Percentiles rank a stretch among this genome's conserved stretches.
These are phyloP conservation scores for Eucalyptus microcorys DNA, from an alignment of 345 rosid species.

Conservation along the genomic window DNA sequence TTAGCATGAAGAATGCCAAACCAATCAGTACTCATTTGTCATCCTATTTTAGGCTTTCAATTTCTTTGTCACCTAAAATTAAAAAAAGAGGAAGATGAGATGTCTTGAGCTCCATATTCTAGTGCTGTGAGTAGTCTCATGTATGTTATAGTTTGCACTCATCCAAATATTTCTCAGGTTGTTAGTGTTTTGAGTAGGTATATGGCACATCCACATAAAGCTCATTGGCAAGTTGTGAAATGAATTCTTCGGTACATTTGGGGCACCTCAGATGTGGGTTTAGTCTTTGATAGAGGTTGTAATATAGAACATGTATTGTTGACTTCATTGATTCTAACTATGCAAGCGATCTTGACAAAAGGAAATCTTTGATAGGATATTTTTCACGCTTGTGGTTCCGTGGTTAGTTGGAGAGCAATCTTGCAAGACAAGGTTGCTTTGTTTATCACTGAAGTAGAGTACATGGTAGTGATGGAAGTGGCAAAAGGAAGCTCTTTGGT, in stretches of 20 bases:
- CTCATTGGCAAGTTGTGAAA: accelerated
- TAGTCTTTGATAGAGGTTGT: background rate
- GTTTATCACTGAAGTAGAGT: background rate
- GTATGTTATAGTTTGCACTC: background rate
- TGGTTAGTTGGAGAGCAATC: background rate
- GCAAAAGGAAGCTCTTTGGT: background rate
- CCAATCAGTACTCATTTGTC: background rate
- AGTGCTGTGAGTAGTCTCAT: background rate
- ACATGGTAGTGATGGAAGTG: background rate
- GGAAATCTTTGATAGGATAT: background rate
- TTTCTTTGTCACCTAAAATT: background rate
- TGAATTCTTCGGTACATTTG: background rate
- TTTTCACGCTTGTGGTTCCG: background rate
- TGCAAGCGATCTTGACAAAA: background rate
- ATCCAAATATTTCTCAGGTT: background rate
- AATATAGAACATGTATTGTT: background rate
- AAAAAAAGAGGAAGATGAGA: background rate
- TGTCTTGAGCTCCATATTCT: background rate
- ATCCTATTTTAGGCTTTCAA: background rate
- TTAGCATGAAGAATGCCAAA: background rate
- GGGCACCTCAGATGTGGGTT: background rate
- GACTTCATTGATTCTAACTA: background rate
- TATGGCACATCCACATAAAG: background rate
- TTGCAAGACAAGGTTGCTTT: background rate
- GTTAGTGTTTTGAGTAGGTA: background rate